Percentiles rank a stretch among this genome's conserved stretches.
Evolutionary conservation across 306 rosid genomes (phyloP).

Genomic region (cucumber (Cucumis sativus)): Cucumber_9930_V3 NC_026657.2:32043001-32043500

Average conservation of each 20-base stretch:
- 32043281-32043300: conserved; percentile 11
- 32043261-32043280: conserved; percentile 2
- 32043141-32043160: conserved; percentile 41
- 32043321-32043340: conserved; percentile 70
- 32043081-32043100: background rate
- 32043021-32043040: conserved; percentile 61
- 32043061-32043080: background rate
- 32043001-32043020: conserved; percentile 59
- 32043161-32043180: conserved; percentile 62
- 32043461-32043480: background rate
- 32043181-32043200: conserved; percentile 50
- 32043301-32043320: conserved; percentile 70
- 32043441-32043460: background rate
- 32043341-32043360: conserved; percentile 68
- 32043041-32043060: background rate
- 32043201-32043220: conserved; percentile 48
- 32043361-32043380: conserved; percentile 64
- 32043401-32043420: background rate
- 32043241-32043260: background rate
- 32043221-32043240: conserved; percentile 56
- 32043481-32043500: background rate
- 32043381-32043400: conserved; percentile 44
- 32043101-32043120: background rate
- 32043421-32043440: conserved; percentile 13
- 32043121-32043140: background rate